Base-by-base conservation (phyloP, 2,329 filamentous ascomycete genomes). In the Graphiopsis chlorocephala region DNA sequence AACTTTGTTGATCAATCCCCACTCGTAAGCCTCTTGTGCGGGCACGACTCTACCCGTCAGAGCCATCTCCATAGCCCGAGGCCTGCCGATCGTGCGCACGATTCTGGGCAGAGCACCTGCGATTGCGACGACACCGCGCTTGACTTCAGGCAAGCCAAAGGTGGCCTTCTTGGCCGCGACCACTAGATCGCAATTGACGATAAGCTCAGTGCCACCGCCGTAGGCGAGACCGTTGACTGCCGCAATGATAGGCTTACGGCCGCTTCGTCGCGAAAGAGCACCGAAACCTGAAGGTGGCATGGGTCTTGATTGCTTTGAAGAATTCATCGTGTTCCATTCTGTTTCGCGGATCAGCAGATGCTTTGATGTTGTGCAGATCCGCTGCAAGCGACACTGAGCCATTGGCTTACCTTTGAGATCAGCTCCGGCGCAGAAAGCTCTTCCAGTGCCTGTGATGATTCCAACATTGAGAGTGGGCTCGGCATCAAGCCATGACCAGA, bases 171-270 rank as follows among this genome's bases (percentile, higher is more conserved):
- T 73, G 2, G 82, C 79, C 3, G 90, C 89, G 33, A 93, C 76
- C 2, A 92, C 83, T 64, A 94, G 78, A 79, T 95, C 91, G 68
- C 67, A 85, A 76, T 92, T 92, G 57, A 90, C 80, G 14, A 86
- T 83, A 79, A 93, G 91, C 80, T 94, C 91, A 77, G 90, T 88
- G 1, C 90, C 91, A 61, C 90, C 91, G 38, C 91, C 91, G 53
- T 91, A 83, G 65, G 89, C 90, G 20, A 90, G 80, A 7, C 91
- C 91, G 72, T 93, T 91, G 23, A 93, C 88, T 0, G 90, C 91
- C 1, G 88, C 89, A 29, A 94, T 84, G 63, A 94, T 82, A 6
- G 91, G 91, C 72, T 94, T 94, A 76, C 86, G 87, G 56, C 90
- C 90, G 5, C 78, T 75, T 28, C 90, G 82, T 68, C 90, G 87